Evolutionary conservation across 179 eudicot genomes (phyloP).

Genomic region (Heliamphora pulchella): DNA sequence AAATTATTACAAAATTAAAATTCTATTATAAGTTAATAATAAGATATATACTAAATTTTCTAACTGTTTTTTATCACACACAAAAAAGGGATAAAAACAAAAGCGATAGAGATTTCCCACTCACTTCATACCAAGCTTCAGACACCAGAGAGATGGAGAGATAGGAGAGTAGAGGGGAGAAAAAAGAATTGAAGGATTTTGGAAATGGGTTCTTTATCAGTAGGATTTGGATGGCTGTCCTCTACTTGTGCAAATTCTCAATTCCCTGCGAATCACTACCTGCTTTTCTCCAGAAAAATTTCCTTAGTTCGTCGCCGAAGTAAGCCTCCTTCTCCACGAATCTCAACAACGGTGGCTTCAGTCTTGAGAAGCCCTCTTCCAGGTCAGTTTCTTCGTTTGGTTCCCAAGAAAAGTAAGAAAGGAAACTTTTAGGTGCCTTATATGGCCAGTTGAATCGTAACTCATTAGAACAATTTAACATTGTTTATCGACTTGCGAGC

Average conservation of each 20-base stretch:
- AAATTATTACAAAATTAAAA: too few relatives aligned
- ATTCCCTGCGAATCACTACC: neutral
- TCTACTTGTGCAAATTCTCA: neutral
- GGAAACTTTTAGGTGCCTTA: neutral
- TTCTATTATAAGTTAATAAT: too few relatives aligned
- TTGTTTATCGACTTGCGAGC: too few relatives aligned
- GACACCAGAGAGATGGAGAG: neutral
- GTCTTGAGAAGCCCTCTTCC: slow-evolving; percentile 17
- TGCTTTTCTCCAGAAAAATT: neutral
- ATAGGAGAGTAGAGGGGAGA: neutral
- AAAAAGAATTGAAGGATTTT: neutral
- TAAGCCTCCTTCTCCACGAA: neutral
- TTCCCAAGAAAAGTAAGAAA: neutral
- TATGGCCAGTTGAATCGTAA: neutral
- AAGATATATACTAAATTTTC: too few relatives aligned
- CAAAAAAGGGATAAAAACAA: too few relatives aligned
- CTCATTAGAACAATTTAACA: too few relatives aligned
- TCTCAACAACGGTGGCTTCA: slow-evolving; percentile 8
- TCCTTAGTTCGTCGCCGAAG: neutral
- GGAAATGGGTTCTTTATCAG: slow-evolving; percentile 10
- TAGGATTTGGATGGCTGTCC: neutral
- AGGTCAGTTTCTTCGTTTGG: slow-evolving; percentile 6
- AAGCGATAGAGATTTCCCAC: neutral
- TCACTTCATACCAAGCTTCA: neutral
- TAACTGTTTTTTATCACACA: too few relatives aligned